phyloP scores from a whole-genome alignment of 768 basidiomycete species.

The Mycena chlorophos region DNA sequence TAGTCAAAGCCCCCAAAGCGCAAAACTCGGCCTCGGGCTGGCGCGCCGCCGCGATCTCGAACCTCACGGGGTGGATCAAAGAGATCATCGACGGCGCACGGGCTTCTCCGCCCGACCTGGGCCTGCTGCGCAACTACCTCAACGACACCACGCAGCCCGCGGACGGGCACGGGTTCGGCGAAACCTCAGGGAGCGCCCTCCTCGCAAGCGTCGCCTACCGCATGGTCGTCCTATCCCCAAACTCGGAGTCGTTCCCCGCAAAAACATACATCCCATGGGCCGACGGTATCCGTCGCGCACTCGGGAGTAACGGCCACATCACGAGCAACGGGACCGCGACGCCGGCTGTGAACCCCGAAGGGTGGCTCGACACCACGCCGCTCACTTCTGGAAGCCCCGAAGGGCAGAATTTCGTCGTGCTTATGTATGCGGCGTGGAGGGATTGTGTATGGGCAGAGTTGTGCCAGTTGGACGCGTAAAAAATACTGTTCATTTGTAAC shows the following conservation, averaged over 20 bases:
- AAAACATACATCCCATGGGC: constrained; percentile 27
- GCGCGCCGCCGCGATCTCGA: constrained; percentile 17
- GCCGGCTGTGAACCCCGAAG: constrained; percentile 42
- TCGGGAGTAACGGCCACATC: constrained; percentile 24
- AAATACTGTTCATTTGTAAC: too few relatives aligned
- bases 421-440: constrained; percentile 45
- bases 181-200: constrained; percentile 45
- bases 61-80: constrained; percentile 42
- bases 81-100: constrained; percentile 39
- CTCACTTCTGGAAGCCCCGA: constrained; percentile 37
- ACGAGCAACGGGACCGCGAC: constrained; percentile 33
- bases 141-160: constrained; percentile 10
- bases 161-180: constrained; percentile 25
- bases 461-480: too few relatives aligned
- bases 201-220: constrained; percentile 42
- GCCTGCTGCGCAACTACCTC: constrained; percentile 20
- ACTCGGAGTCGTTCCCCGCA: constrained; percentile 20
- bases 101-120: constrained; percentile 5
- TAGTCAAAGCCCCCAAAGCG: constrained; percentile 39
- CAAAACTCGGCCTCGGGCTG: constrained; percentile 25
- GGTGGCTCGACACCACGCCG: constrained; percentile 37
- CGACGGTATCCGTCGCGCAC: constrained; percentile 26
- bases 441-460: constrained; percentile 35
- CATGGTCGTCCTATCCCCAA: constrained; percentile 26
- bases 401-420: constrained; percentile 40